phyloP scores from a whole-genome alignment of 179 eudicot species.

The Spergularia azorica region DNA sequence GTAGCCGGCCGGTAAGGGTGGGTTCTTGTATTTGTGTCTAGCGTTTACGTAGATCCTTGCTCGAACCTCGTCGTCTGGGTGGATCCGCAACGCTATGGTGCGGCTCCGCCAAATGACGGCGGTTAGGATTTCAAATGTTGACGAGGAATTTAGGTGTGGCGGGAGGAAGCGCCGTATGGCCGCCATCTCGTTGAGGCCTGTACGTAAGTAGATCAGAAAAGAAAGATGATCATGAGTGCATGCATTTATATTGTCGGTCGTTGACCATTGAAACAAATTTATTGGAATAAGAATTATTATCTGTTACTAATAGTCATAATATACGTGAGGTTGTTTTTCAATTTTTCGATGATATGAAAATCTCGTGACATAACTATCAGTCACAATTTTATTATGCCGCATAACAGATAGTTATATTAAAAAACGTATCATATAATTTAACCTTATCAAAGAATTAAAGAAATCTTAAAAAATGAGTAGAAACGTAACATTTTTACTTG shows the following conservation, averaged over 20 bases:
- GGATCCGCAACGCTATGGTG: slow-evolving; percentile 40
- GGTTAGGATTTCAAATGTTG: slow-evolving; percentile 43
- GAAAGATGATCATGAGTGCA: neutral
- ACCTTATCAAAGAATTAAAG: no score
- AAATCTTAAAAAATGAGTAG: no score
- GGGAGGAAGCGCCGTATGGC: slow-evolving; percentile 34
- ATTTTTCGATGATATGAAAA: no score
- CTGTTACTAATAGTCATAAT: no score
- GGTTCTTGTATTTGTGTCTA: slow-evolving; percentile 25
- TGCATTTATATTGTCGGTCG: neutral
- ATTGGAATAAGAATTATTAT: no score
- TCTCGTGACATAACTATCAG: no score
- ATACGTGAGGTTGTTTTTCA: no score
- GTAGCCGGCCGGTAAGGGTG: slow-evolving; percentile 46
- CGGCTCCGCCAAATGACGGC: slow-evolving; percentile 56
- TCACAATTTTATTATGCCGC: no score
- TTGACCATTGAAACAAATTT: no score
- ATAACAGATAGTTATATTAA: no score
- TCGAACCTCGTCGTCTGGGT: slow-evolving; percentile 44
- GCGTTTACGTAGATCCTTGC: slow-evolving; percentile 39
- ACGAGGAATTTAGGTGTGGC: slow-evolving; percentile 26
- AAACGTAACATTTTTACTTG: no score
- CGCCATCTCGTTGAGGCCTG: slow-evolving; percentile 27
- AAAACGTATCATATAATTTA: no score
- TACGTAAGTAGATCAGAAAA: neutral